Percentiles rank a stretch among this genome's conserved stretches.
Conservation (phyloP, 805 yeast genomes). For the Cyberlindnera mycetangii region DNA sequence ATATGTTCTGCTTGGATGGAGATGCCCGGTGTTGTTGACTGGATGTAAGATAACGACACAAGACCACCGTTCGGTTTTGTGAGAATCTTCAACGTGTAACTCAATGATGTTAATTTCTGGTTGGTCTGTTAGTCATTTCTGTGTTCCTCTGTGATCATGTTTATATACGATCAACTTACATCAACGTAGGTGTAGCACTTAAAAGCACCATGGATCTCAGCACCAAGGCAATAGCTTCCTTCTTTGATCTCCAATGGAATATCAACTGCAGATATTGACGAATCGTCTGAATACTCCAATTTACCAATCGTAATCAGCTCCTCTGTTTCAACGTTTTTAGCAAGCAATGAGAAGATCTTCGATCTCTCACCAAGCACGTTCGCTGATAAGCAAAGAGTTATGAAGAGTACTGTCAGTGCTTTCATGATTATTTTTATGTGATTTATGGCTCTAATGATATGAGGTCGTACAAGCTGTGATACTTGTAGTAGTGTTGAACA, state of each 20-base stretch:
- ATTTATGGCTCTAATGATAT: too few species aligned
- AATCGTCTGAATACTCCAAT: constrained; percentile 6
- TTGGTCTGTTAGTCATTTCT: neutral
- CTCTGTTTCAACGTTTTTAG: constrained; percentile 11
- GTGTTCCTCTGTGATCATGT: too few species aligned
- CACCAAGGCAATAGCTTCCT: constrained; percentile 26
- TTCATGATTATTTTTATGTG: neutral
- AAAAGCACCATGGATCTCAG: constrained; percentile 14
- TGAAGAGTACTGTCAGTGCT: neutral
- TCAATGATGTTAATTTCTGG: constrained; percentile 15
- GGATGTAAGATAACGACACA: constrained; percentile 13
- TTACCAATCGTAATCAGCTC: constrained; percentile 8
- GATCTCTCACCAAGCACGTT: neutral
- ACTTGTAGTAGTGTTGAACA: too few species aligned
- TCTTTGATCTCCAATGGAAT: neutral
- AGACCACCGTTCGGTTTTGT: constrained; percentile 24
- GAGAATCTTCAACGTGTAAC: constrained; percentile 16
- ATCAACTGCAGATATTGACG: constrained; percentile 2
- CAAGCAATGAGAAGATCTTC: constrained; percentile 6
- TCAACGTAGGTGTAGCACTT: constrained; percentile 19
- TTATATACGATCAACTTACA: constrained; percentile 7
- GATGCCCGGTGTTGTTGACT: constrained; percentile 14
- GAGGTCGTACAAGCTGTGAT: too few species aligned
- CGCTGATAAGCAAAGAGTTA: neutral
- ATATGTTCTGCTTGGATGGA: constrained; percentile 11